Base-by-base conservation (phyloP, 164 flowering plant species). In the Kingdonia uniflora region DNA sequence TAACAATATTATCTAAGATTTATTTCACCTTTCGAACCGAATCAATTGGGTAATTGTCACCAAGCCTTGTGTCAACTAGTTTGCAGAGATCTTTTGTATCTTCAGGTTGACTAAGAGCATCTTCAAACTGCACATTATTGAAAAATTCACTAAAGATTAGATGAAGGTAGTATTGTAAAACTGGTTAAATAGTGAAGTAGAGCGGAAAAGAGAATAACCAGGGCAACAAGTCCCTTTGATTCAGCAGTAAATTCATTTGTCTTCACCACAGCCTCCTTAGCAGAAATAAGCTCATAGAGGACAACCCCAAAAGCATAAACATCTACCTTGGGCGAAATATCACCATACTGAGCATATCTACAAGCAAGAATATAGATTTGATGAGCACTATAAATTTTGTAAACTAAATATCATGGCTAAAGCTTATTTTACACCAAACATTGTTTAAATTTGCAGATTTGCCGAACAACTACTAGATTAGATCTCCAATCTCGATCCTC, bases 221-320 rank as follows among this genome's bases (percentile, higher is more conserved):
- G 55, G 45, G 65, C 82, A 66, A 82, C 86, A 57, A 90, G 94
- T 29, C 88, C 87, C 70, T 62, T 82, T 11, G 87, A 71, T 62
- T 86, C 91, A 37, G 79, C 48, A 55, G 25, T 22, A 48, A 77
- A 48, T 44, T 54, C 75, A 70, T 62, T 73, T 29, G 65, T 39
- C 69, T 66, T 86, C 42, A 86, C 80, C 29, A 90, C 68, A 45
- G 95, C 88, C 58, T 79, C 81, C 64, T 80, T 84, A 24, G 90
- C 95, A 49, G 95, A 90, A 46, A 90, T 81, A 39, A 87, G 78
- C 61, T 90, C 94, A 57, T 76, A 86, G 14, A 86, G 81, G 33
- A 90, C 95, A 55, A 90, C 97, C 4, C 97, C 97, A 60, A 90
- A 90, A 50, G 97, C 97, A 71, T 71, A 89, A 14, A 90, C 95